These are phyloP conservation scores for Phascolomyces articulosus DNA, from an alignment of 371 early-diverging fungal genomes.

Conservation along the genomic window DNA sequence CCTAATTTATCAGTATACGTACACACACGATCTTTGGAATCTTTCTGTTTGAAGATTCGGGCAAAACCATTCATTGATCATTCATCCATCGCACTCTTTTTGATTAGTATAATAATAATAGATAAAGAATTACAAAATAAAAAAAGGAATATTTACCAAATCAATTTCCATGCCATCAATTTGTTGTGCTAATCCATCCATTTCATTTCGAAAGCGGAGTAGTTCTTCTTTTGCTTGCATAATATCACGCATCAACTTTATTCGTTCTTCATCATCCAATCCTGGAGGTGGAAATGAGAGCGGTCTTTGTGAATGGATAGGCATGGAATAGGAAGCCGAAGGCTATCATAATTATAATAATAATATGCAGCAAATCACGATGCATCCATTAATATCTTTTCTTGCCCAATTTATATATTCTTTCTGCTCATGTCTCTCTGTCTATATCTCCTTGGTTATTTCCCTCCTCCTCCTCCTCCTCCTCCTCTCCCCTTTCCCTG, in stretches of 20 bases:
- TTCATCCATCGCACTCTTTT: constrained; percentile 14
- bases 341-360: constrained; percentile 2
- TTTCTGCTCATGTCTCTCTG: too few relatives aligned
- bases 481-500: too few relatives aligned
- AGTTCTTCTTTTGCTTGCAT: constrained; percentile 55
- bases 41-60: constrained; percentile 29
- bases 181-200: constrained; percentile 56
- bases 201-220: constrained; percentile 53
- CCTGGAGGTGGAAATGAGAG: constrained; percentile 6
- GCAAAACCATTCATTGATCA: background rate
- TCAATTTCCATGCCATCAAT: constrained; percentile 62
- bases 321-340: constrained; percentile 14
- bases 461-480: background rate
- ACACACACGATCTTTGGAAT: constrained; percentile 42
- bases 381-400: too few relatives aligned
- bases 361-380: too few relatives aligned
- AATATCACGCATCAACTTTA: constrained; percentile 30
- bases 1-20: constrained; percentile 24
- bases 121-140: background rate
- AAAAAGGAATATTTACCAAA: constrained; percentile 32
- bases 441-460: too few relatives aligned
- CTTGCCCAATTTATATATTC: too few relatives aligned
- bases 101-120: background rate
- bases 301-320: constrained; percentile 10
- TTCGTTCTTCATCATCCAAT: constrained; percentile 15